These are phyloP conservation scores for Syzygium jambos DNA, from an alignment of 345 rosid genomes.

Conservation along the genomic window DNA sequence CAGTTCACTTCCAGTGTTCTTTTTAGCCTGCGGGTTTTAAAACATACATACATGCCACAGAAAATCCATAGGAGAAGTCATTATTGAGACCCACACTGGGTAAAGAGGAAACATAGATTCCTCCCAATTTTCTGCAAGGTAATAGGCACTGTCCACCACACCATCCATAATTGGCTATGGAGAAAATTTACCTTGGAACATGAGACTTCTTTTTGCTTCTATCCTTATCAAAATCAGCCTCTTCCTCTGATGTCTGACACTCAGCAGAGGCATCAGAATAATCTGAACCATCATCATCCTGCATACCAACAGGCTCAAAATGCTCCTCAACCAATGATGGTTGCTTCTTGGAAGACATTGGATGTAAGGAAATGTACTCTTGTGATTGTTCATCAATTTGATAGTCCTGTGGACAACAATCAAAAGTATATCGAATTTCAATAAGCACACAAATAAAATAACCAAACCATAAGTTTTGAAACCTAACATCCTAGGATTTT, in stretches of 20 bases:
- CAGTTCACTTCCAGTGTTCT: not conserved
- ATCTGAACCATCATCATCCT: constrained; percentile 35
- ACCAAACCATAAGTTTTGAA: not conserved
- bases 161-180: not conserved
- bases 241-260: constrained; percentile 40
- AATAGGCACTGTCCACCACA: not conserved
- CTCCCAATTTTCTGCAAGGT: not conserved
- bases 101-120: not conserved
- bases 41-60: not conserved
- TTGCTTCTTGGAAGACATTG: constrained; percentile 51
- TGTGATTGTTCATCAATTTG: constrained; percentile 61
- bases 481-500: not conserved
- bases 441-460: not conserved
- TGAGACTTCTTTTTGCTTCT: constrained; percentile 35
- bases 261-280: constrained; percentile 50
- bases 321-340: constrained; percentile 70
- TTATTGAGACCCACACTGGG: not conserved
- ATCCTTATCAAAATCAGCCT: constrained; percentile 7
- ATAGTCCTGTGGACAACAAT: constrained; percentile 44
- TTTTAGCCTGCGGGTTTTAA: not conserved
- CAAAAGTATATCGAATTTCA: not conserved
- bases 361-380: constrained; percentile 73
- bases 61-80: not conserved
- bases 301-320: constrained; percentile 64
- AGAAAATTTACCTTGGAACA: constrained; percentile 45